A percentile compares a stretch with the other conserved stretches of the same genome.
These are phyloP conservation scores for Colletotrichum tropicicola DNA, from an alignment of 2,329 filamentous ascomycete genomes.

Conservation along the genomic window DNA sequence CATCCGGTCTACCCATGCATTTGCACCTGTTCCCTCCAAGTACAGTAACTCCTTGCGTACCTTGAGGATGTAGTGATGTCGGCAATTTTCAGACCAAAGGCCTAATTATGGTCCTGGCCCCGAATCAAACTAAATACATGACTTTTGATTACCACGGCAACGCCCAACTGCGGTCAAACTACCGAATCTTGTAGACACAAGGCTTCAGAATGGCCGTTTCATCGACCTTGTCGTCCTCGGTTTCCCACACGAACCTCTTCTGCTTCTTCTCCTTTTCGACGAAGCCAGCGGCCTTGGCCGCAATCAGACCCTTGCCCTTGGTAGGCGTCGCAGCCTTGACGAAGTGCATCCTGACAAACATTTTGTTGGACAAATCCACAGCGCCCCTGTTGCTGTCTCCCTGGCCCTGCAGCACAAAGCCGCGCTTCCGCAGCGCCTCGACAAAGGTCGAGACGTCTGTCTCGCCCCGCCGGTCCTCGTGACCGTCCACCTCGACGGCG, in stretches of 20 bases:
- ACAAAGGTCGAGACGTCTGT: conserved; percentile 91
- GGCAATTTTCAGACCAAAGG: too few relatives aligned
- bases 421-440: conserved; percentile 80
- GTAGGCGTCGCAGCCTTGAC: conserved; percentile 80
- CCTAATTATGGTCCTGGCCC: too few relatives aligned
- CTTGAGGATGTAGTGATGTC: too few relatives aligned
- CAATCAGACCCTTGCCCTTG: conserved; percentile 76
- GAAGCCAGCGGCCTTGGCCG: conserved; percentile 65
- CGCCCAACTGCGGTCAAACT: conserved; percentile 29
- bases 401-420: conserved; percentile 82
- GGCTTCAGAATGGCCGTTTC: conserved; percentile 82
- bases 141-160: conserved; percentile 2
- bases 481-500: conserved; percentile 76
- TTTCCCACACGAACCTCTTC: conserved; percentile 67
- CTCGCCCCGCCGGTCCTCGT: conserved; percentile 70
- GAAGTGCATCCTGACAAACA: conserved; percentile 99
- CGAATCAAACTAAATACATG: neutral
- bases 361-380: conserved; percentile 89
- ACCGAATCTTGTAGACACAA: conserved; percentile 94
- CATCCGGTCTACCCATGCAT: too few relatives aligned
- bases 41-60: too few relatives aligned
- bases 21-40: too few relatives aligned
- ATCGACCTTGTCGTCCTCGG: conserved; percentile 63
- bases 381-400: conserved; percentile 52
- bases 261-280: conserved; percentile 54